Evolutionary conservation across 306 rosid species (phyloP), one percentile per base, ranked within the genome.

Genomic region (Medicago lupulina): DNA sequence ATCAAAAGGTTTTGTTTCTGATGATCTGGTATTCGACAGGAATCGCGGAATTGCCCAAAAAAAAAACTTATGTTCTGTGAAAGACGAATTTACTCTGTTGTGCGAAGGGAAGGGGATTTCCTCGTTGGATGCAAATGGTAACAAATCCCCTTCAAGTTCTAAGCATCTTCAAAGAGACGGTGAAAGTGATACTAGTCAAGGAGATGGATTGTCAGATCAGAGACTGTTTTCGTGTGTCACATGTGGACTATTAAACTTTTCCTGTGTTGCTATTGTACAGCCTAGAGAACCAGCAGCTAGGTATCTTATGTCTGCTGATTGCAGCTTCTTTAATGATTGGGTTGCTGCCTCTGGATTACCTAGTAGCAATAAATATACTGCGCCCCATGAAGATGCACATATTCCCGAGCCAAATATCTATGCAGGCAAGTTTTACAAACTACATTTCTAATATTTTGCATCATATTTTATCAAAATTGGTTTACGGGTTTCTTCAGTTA

Each of bases 141-240:
- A 71, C 79, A 34, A 28, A 65, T 36, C 64, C 70, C 36, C 85
- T 81, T 87, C 87, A 63, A 84, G 89, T 83, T 85, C 89, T 16
- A 82, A 76, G 74, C 64, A 79, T 61, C 77, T 59, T 68, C 86
- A 71, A 81, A 65, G 80, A 50, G 84, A 51, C 60, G 40, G 41
- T 40, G 86, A 87, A 76, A 71, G 76, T 59, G 87, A 86, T 70
- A 83, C 82, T 55, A 60, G 57, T 57, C 86, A 87, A 31, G 81
- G 72, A 58, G 89, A 90, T 79, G 91, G 90, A 43, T 73, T 90
- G 71, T 88, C 99, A 54, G 96, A 96, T 54, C 96, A 96, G 84
- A 89, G 96, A 84, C 80, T 96, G 39, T 92, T 96, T 87, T 92
- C 99, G 23, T 96, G 99, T 51, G 99, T 92, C 76, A 90, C 98